Percentiles rank a stretch among this genome's conserved stretches.
phyloP scores from a whole-genome alignment of 2,329 filamentous ascomycete genomes.

The Fusarium equiseti region DNA sequence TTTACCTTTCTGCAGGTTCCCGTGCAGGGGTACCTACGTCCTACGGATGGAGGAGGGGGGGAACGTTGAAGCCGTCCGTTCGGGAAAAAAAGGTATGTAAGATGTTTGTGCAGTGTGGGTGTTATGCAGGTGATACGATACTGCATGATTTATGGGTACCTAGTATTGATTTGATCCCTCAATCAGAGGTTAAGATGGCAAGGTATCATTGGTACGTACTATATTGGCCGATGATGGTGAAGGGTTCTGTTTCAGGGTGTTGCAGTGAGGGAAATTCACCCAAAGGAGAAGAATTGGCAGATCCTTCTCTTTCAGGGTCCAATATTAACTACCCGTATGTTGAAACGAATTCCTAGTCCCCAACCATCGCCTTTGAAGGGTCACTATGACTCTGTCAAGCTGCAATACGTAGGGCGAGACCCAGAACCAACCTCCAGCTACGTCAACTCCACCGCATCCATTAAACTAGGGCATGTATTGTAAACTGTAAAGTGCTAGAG shows the following conservation, averaged over 20 bases:
- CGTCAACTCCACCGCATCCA: slow-evolving; percentile 12
- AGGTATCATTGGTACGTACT: background rate
- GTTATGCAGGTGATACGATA: slow-evolving; percentile 31
- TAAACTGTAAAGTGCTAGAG: slow-evolving; percentile 7
- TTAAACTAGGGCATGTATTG: background rate
- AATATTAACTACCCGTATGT: background rate
- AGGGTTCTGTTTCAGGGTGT: slow-evolving; percentile 6
- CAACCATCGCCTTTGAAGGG: slow-evolving; percentile 18
- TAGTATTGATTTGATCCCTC: slow-evolving; percentile 16
- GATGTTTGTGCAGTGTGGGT: slow-evolving; percentile 13
- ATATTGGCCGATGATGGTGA: background rate
- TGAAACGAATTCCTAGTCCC: slow-evolving; percentile 3
- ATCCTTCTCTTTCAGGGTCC: slow-evolving; percentile 13
- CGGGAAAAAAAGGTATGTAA: background rate
- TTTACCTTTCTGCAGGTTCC: slow-evolving; percentile 38
- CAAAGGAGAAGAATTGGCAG: background rate
- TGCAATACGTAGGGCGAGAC: slow-evolving; percentile 5
- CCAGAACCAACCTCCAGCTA: slow-evolving; percentile 27
- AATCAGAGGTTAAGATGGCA: background rate
- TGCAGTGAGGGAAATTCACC: slow-evolving; percentile 9
- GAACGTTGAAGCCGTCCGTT: slow-evolving; percentile 25
- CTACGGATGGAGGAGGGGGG: slow-evolving; percentile 2
- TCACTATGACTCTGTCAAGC: slow-evolving; percentile 1
- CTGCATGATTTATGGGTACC: slow-evolving; percentile 31
- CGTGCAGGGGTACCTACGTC: slow-evolving; percentile 6